These are phyloP conservation scores for Talaromyces stipitatus DNA, from an alignment of 495 filamentous ascomycete species.

Conservation along the genomic window DNA sequence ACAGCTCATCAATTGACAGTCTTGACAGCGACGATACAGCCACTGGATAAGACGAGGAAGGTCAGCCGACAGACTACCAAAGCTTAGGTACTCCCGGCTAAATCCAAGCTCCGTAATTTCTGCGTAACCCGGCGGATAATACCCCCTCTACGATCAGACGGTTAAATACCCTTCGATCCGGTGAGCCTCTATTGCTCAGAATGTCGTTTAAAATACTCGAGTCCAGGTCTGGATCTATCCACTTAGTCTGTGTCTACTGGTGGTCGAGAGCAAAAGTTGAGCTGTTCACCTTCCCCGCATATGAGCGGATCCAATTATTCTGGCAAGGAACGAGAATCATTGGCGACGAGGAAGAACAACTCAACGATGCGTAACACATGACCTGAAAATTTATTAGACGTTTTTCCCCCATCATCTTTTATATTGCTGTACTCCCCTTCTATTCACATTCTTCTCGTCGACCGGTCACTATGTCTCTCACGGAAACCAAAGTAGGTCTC, in stretches of 20 bases:
- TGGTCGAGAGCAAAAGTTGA: not conserved
- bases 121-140: constrained; percentile 1
- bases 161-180: not conserved
- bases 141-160: not conserved
- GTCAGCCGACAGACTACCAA: not conserved
- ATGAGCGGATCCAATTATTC: not conserved
- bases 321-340: not conserved
- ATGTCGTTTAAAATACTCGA: not conserved
- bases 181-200: not conserved
- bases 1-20: too few species aligned
- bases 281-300: constrained; percentile 1
- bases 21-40: too few species aligned
- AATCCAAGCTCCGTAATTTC: not conserved
- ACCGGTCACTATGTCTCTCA: not conserved
- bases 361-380: not conserved
- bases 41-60: too few species aligned
- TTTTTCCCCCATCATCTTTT: not conserved
- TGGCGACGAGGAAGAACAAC: not conserved
- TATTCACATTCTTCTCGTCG: not conserved
- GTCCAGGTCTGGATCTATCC: not conserved
- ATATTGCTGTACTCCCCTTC: not conserved
- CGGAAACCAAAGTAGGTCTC: constrained; percentile 1
- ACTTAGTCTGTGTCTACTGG: not conserved
- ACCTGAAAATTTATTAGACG: constrained; percentile 2
- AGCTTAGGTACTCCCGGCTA: not conserved